phyloP scores from a whole-genome alignment of 2,329 filamentous ascomycete species.

The Exserohilum turcica region DNA sequence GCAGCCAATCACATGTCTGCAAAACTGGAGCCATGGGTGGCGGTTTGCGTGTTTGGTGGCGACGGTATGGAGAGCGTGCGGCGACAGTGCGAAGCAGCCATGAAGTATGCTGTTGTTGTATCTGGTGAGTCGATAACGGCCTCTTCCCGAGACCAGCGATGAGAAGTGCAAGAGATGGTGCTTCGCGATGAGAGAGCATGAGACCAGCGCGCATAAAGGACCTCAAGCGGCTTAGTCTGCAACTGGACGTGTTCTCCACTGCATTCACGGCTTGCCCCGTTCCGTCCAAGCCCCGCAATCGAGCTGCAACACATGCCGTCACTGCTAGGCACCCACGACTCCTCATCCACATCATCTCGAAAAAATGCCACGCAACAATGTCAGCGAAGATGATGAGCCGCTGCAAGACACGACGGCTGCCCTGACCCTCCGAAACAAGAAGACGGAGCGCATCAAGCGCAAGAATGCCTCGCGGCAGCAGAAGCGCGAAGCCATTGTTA shows the following conservation, averaged over 20 bases:
- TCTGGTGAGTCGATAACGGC: too few species aligned
- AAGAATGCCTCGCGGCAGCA: conserved; percentile 41
- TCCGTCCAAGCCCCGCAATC: conserved; percentile 9
- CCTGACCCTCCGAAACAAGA: conserved; percentile 58
- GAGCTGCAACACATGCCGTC: conserved; percentile 11
- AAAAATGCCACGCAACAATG: conserved; percentile 31
- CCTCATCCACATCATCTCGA: neutral
- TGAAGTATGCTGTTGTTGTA: neutral
- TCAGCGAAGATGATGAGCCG: conserved; percentile 48
- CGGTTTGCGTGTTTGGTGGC: conserved; percentile 9
- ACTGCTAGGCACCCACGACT: conserved; percentile 1
- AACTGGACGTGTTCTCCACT: too few species aligned
- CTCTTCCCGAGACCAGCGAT: neutral
- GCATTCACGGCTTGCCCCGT: too few species aligned
- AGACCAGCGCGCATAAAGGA: neutral
- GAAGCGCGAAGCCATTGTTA: conserved; percentile 39
- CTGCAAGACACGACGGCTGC: conserved; percentile 58
- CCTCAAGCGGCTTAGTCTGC: too few species aligned
- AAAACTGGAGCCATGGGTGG: neutral
- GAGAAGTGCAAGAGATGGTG: neutral
- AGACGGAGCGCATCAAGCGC: conserved; percentile 56
- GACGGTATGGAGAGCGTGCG: neutral
- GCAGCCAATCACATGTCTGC: conserved; percentile 22
- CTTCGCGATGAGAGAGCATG: conserved; percentile 2
- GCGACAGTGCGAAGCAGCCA: neutral